Percentiles rank a stretch among this genome's conserved stretches.
Conservation (phyloP, 345 rosid genomes). For the Moricandia arvensis region DNA sequence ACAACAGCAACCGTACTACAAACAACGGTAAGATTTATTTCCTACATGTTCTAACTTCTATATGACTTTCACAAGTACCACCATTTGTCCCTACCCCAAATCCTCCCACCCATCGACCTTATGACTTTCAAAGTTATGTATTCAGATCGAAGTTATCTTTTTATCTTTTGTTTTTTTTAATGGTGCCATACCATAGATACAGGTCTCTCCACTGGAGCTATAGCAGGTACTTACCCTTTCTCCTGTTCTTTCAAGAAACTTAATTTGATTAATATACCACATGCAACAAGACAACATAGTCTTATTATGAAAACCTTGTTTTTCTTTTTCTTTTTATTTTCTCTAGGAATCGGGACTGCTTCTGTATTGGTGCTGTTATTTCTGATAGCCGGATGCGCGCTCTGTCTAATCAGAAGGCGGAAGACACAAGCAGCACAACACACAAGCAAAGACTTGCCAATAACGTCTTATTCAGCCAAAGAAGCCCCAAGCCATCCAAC, state of each 20-base stretch:
- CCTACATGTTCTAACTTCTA: neutral
- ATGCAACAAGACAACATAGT: neutral
- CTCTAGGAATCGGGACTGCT: constrained; percentile 42
- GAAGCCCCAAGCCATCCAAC: constrained; percentile 40
- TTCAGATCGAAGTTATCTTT: neutral
- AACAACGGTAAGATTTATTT: neutral
- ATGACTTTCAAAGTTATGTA: neutral
- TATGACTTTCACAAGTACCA: neutral
- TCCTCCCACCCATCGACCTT: neutral
- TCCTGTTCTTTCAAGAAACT: neutral
- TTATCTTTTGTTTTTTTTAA: neutral
- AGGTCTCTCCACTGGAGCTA: neutral
- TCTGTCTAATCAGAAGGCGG: constrained; percentile 26
- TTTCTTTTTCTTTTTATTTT: neutral
- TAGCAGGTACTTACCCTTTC: neutral
- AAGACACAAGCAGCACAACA: constrained; percentile 38
- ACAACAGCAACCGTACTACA: no score
- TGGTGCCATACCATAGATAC: neutral
- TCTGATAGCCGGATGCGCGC: constrained; percentile 16
- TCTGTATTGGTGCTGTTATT: constrained; percentile 25
- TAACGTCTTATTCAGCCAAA: constrained; percentile 47
- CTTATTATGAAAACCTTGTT: neutral
- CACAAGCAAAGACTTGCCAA: constrained; percentile 39
- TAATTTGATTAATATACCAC: neutral
- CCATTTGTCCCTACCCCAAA: neutral